A percentile compares a stretch with the other conserved stretches of the same genome.
These are phyloP conservation scores for Penicillium sumatraense DNA, from an alignment of 2,329 filamentous ascomycete species.

Conservation along the genomic window DNA sequence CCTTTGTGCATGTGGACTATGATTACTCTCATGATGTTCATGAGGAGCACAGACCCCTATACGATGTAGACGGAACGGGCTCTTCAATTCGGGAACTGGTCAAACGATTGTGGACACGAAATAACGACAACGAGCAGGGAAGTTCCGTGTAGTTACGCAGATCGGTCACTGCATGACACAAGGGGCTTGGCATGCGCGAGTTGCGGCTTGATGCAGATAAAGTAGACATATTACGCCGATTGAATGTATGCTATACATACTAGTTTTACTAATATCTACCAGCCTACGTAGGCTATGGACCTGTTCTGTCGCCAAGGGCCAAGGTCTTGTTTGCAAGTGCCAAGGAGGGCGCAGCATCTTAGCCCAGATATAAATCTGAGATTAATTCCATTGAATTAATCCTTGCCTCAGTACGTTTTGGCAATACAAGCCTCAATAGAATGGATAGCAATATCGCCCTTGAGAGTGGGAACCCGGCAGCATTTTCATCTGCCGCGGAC, in stretches of 20 bases:
- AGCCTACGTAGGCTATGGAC: too few species aligned
- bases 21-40: slow-evolving; percentile 7
- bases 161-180: not conserved
- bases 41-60: not conserved
- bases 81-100: slow-evolving; percentile 7
- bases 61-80: slow-evolving; percentile 7
- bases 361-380: not conserved
- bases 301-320: too few species aligned
- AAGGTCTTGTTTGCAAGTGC: slow-evolving; percentile 1
- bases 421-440: not conserved
- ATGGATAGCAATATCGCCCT: not conserved
- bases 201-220: not conserved
- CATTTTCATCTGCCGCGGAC: not conserved
- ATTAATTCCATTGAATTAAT: not conserved
- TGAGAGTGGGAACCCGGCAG: not conserved
- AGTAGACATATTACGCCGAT: not conserved
- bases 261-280: too few species aligned
- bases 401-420: too few species aligned
- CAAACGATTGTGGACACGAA: slow-evolving; percentile 1
- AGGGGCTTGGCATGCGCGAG: not conserved
- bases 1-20: slow-evolving; percentile 21
- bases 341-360: not conserved
- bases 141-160: not conserved
- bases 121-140: not conserved
- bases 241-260: too few species aligned